A percentile compares a stretch with the other conserved stretches of the same genome.
These are phyloP conservation scores for Macadamia integrifolia DNA, from an alignment of 164 flowering plant species.

Conservation along the genomic window DNA sequence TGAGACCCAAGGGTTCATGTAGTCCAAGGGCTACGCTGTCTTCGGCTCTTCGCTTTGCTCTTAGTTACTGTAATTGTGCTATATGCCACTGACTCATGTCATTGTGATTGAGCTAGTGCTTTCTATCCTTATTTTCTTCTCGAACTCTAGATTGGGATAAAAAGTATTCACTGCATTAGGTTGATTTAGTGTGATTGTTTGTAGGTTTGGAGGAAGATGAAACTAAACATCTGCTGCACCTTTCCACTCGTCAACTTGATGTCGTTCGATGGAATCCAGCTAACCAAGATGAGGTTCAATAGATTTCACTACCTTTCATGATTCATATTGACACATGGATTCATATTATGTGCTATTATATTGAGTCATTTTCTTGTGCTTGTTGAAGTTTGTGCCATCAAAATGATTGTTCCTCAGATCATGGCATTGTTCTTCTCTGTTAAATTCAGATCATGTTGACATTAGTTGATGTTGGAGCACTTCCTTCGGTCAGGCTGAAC, in stretches of 20 bases:
- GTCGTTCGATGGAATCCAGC: conserved; percentile 75
- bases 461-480: too few relatives aligned
- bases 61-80: neutral
- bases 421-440: too few relatives aligned
- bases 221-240: conserved; percentile 60
- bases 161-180: neutral
- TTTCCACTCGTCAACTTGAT: conserved; percentile 39
- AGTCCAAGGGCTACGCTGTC: too few relatives aligned
- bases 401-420: too few relatives aligned
- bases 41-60: neutral
- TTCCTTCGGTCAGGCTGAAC: too few relatives aligned
- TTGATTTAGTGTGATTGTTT: conserved; percentile 9
- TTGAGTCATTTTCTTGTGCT: neutral
- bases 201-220: conserved; percentile 53
- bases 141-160: neutral
- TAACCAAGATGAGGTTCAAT: conserved; percentile 79
- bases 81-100: neutral
- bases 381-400: too few relatives aligned
- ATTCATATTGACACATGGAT: neutral
- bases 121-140: neutral
- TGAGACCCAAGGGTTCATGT: too few relatives aligned
- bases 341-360: neutral
- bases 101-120: neutral
- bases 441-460: too few relatives aligned
- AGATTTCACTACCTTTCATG: neutral